Conservation (phyloP, 352 stramenopile species). For the Phytophthora parvispora region DNA sequence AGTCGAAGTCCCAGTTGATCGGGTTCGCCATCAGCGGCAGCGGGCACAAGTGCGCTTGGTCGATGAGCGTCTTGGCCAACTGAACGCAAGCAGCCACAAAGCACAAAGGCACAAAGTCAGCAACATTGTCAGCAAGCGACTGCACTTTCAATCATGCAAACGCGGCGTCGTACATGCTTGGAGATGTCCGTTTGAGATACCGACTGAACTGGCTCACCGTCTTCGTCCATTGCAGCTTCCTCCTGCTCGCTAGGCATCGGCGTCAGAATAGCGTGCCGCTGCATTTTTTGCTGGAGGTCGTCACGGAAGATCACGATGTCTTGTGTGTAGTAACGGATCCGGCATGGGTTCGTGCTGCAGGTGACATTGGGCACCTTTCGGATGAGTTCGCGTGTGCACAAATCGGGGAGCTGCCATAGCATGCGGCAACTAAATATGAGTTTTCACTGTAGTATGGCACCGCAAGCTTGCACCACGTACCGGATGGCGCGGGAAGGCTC, state of each 20-base stretch:
- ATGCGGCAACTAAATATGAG: slow-evolving; percentile 2
- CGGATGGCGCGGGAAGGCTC: slow-evolving; percentile 84
- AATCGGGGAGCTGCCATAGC: slow-evolving; percentile 69
- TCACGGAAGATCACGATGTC: slow-evolving; percentile 96
- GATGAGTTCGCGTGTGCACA: slow-evolving; percentile 82
- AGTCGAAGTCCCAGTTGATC: slow-evolving; percentile 97
- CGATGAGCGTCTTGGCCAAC: slow-evolving; percentile 91
- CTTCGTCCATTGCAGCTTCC: slow-evolving; percentile 29
- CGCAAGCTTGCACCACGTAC: slow-evolving; percentile 35
- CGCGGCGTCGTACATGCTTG: slow-evolving; percentile 70
- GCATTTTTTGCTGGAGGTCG: slow-evolving; percentile 93
- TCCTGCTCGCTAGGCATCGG: slow-evolving; percentile 54
- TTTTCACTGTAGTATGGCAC: background rate
- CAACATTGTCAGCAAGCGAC: background rate
- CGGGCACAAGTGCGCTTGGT: slow-evolving; percentile 95
- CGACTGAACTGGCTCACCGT: slow-evolving; percentile 20
- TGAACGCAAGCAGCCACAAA: slow-evolving; percentile 34
- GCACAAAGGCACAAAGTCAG: slow-evolving; percentile 9
- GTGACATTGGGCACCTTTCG: slow-evolving; percentile 78
- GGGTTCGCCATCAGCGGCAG: slow-evolving; percentile 88
- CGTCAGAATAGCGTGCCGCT: slow-evolving; percentile 87
- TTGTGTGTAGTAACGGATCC: slow-evolving; percentile 94
- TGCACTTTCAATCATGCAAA: slow-evolving; percentile 5
- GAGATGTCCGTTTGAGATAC: slow-evolving; percentile 75
- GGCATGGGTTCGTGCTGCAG: slow-evolving; percentile 94